A percentile compares a stretch with the other conserved stretches of the same genome.
phyloP scores from a whole-genome alignment of 1,139 yeast species.

The Tardiomyces digboiensis region DNA sequence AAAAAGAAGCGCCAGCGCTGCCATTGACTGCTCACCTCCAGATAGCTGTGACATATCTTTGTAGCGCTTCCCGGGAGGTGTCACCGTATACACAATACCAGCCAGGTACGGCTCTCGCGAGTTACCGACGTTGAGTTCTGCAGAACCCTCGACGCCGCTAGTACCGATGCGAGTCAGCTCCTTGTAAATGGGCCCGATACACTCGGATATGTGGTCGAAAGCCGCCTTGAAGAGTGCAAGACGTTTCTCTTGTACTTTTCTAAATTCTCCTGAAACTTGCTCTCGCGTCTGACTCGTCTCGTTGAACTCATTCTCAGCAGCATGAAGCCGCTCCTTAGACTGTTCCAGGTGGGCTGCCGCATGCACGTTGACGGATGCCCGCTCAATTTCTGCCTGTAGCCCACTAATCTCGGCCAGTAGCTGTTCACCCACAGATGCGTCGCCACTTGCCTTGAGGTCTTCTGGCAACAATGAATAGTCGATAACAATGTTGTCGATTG shows the following conservation, averaged over 20 bases:
- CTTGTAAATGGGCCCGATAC: constrained; percentile 75
- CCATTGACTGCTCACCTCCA: constrained; percentile 97
- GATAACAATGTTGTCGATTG: constrained; percentile 40
- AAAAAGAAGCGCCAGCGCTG: constrained; percentile 86
- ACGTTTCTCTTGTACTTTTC: constrained; percentile 50
- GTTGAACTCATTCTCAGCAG: constrained; percentile 57
- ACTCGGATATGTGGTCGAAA: constrained; percentile 61
- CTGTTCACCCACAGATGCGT: constrained; percentile 26
- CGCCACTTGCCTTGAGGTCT: constrained; percentile 30
- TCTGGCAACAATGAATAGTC: constrained; percentile 47
- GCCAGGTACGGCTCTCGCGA: constrained; percentile 75
- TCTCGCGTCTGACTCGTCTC: constrained; percentile 54
- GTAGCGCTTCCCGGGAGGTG: constrained; percentile 94
- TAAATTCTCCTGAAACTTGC: constrained; percentile 46
- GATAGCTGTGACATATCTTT: constrained; percentile 89
- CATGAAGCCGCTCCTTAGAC: constrained; percentile 51
- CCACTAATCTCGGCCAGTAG: constrained; percentile 39
- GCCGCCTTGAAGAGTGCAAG: constrained; percentile 58
- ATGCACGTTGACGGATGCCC: constrained; percentile 68
- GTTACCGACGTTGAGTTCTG: constrained; percentile 77
- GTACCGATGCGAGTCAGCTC: constrained; percentile 63
- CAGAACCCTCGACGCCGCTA: constrained; percentile 70
- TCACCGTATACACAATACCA: constrained; percentile 86
- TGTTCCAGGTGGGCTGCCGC: constrained; percentile 72
- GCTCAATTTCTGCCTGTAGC: constrained; percentile 48